A percentile compares a stretch with the other conserved stretches of the same genome.
Evolutionary conservation across 257 asterid species (phyloP).

Genomic region (Orobanche coerulescens): DNA sequence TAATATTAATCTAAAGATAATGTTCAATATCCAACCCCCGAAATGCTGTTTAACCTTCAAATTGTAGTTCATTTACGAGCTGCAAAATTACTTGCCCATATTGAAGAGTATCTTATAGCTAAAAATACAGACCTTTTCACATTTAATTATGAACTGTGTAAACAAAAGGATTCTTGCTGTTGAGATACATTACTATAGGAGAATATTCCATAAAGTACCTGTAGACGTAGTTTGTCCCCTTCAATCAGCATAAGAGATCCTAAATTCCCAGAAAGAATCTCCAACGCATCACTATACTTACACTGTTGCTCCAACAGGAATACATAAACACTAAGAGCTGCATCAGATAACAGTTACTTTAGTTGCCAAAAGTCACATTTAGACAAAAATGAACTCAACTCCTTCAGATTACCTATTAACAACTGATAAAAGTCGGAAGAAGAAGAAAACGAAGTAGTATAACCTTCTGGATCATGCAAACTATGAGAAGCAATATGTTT

Average conservation of each 20-base stretch:
- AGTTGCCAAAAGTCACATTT: slow-evolving; percentile 23
- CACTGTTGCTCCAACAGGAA: slow-evolving; percentile 83
- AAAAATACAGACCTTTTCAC: background rate
- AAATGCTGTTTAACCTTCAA: slow-evolving; percentile 9
- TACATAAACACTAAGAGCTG: slow-evolving; percentile 88
- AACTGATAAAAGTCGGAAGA: slow-evolving; percentile 21
- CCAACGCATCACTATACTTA: slow-evolving; percentile 77
- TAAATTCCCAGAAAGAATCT: slow-evolving; percentile 72
- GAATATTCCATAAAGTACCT: slow-evolving; percentile 57
- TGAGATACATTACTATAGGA: slow-evolving; percentile 7
- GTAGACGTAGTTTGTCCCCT: slow-evolving; percentile 77
- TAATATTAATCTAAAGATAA: background rate
- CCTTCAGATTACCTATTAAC: slow-evolving; percentile 22
- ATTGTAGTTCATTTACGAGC: slow-evolving; percentile 10
- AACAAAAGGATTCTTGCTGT: background rate
- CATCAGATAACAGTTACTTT: slow-evolving; percentile 36
- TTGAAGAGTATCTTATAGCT: background rate
- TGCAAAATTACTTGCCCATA: slow-evolving; percentile 2
- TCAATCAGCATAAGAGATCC: slow-evolving; percentile 95
- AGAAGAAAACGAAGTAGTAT: background rate
- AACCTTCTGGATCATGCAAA: slow-evolving; percentile 96
- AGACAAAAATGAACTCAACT: slow-evolving; percentile 6
- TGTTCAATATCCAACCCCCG: background rate
- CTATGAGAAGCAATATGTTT: slow-evolving; percentile 87
- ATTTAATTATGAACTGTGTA: background rate